Conservation (phyloP, 1,284 basidiomycete genomes). For the Hymenochaete sp. region DNA sequence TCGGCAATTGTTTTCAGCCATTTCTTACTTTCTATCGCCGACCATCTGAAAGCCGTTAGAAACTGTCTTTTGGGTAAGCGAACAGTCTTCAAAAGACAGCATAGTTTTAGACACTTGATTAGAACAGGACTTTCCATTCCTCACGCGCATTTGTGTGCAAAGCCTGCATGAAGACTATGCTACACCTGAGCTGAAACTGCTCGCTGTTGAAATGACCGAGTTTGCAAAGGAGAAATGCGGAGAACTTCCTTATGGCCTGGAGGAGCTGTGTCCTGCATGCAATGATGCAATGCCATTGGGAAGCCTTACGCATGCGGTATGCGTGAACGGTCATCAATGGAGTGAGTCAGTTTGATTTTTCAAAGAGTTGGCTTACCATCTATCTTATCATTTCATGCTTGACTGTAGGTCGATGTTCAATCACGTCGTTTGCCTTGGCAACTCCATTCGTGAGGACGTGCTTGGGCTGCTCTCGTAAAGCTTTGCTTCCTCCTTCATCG, state of each 20-base stretch:
- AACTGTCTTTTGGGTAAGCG: constrained; percentile 39
- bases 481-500: constrained; percentile 45
- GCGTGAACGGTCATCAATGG: constrained; percentile 62
- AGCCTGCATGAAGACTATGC: constrained; percentile 15
- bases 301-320: constrained; percentile 49
- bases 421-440: constrained; percentile 62
- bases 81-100: constrained; percentile 3
- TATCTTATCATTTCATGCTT: constrained; percentile 16
- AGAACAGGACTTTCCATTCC: constrained; percentile 15
- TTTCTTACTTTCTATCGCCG: constrained; percentile 48
- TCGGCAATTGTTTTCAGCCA: too few species aligned
- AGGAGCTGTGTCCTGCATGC: constrained; percentile 66
- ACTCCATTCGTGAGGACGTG: constrained; percentile 63
- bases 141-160: constrained; percentile 17
- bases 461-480: constrained; percentile 61
- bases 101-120: constrained; percentile 7
- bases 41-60: constrained; percentile 43
- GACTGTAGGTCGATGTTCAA: constrained; percentile 53
- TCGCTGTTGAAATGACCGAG: constrained; percentile 8
- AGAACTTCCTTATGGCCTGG: constrained; percentile 23
- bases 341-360: constrained; percentile 30
- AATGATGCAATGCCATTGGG: constrained; percentile 44
- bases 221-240: constrained; percentile 7
- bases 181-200: constrained; percentile 8
- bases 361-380: not conserved